phyloP scores from a whole-genome alignment of 352 stramenopile species.

The Phytophthora capsici region DNA sequence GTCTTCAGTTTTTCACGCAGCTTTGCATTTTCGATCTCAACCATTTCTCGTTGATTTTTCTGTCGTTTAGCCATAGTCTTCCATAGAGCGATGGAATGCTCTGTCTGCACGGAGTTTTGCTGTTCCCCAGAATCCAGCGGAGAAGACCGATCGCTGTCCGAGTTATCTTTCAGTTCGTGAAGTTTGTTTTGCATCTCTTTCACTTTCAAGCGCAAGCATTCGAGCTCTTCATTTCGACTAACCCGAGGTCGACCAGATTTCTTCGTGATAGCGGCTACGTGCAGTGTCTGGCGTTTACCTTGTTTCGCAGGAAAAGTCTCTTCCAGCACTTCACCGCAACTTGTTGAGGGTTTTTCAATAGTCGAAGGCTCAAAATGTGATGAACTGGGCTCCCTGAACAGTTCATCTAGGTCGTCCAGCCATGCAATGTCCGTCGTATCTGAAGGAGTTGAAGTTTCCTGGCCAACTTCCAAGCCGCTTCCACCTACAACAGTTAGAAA shows the following conservation, averaged over 20 bases:
- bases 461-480: background rate
- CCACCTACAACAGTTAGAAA: conserved; percentile 15
- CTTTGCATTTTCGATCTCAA: conserved; percentile 47
- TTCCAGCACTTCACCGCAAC: background rate
- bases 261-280: background rate
- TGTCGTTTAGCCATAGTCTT: conserved; percentile 46
- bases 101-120: background rate
- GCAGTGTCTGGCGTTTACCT: background rate
- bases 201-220: conserved; percentile 38
- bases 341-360: background rate
- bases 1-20: conserved; percentile 51
- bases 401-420: conserved; percentile 6
- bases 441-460: background rate
- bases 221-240: conserved; percentile 28
- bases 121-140: background rate
- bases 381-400: conserved; percentile 8
- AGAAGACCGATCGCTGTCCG: background rate
- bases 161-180: conserved; percentile 18
- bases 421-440: conserved; percentile 11
- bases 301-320: background rate
- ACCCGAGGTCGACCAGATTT: conserved; percentile 4
- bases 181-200: conserved; percentile 38
- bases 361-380: too few relatives aligned
- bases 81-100: conserved; percentile 38
- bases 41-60: conserved; percentile 36